Base-by-base conservation (phyloP, 2,329 filamentous ascomycete species). In the Diaporthe nobilis region DNA sequence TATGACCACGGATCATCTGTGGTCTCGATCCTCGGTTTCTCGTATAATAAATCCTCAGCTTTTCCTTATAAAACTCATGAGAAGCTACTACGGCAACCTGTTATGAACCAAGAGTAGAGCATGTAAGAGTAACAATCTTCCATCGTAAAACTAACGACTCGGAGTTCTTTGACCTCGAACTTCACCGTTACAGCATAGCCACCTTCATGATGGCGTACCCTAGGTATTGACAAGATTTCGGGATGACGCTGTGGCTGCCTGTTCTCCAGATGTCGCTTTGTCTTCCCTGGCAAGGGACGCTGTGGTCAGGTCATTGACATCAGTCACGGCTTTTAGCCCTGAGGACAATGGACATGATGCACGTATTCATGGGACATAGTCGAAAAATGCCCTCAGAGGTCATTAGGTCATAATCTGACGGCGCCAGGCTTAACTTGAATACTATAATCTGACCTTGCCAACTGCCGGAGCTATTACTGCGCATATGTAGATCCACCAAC, bases 391-490 rank as follows among this genome's bases (percentile, higher is more conserved):
- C 15, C 8, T 44, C n/a, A 28, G 58, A 20, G 28, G 39, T 7
- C 34, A 44, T 63, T 63, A 63, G 37, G 37, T 44, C 58, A 61
- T 61, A 28, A 13, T 15, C 58, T 63, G n/a, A 44, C 37, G 2
- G 58, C 37, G 15, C 39, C 58, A 63, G 58, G 37, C 58, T 61
- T n/a, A n/a, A n/a, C n/a, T n/a, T n/a, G n/a, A 13, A 3, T 3
- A 63, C n/a, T 63, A 44, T 12, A 44, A 44, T 20, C 12, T 44
- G 3, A 44, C 37, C 12, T 5, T 17, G 4, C 39, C n/a, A 65
- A 65, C 20, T 65, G 39, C 39, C 60, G 39, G 37, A 65, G n/a
- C 60, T 65, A 58, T 34, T 9, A 22, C 25, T 47, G 39, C 60
- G 17, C 60, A 65, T 47, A 28, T 39, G 37, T 3, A 44, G 25